Percentiles rank a stretch among this genome's conserved stretches.
These are phyloP conservation scores for Passalora sequoiae DNA, from an alignment of 2,329 filamentous ascomycete genomes.

Conservation along the genomic window DNA sequence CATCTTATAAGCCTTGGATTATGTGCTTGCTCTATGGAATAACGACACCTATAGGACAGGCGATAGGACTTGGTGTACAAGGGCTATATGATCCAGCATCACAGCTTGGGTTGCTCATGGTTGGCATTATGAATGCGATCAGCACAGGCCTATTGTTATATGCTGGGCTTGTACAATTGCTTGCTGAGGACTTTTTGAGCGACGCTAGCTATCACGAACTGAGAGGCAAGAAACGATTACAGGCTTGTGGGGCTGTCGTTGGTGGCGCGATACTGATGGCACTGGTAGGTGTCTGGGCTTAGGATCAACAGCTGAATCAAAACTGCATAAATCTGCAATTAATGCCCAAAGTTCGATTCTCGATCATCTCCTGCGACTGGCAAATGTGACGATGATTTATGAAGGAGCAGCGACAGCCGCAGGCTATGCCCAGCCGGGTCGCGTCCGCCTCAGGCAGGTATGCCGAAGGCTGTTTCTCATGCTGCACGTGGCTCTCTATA, in stretches of 20 bases:
- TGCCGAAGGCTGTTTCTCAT: too few relatives aligned
- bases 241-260: constrained; percentile 59
- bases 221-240: constrained; percentile 52
- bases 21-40: constrained; percentile 61
- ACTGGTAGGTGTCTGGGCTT: constrained; percentile 62
- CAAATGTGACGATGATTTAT: too few relatives aligned
- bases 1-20: constrained; percentile 68
- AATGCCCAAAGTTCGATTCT: too few relatives aligned
- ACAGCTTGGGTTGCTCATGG: constrained; percentile 45
- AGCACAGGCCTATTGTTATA: constrained; percentile 46
- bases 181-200: constrained; percentile 53
- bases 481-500: too few relatives aligned
- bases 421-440: too few relatives aligned
- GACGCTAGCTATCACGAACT: constrained; percentile 59
- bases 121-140: constrained; percentile 49
- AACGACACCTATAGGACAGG: constrained; percentile 49
- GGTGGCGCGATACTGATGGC: constrained; percentile 60
- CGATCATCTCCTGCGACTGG: too few relatives aligned
- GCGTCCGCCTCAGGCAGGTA: too few relatives aligned
- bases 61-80: constrained; percentile 47
- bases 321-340: too few relatives aligned
- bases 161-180: constrained; percentile 46
- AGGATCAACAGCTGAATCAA: constrained; percentile 1
- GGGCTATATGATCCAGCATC: constrained; percentile 47
- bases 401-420: too few relatives aligned